Conservation (phyloP, 164 flowering plant genomes). For the Nelumbo lutea region DNA sequence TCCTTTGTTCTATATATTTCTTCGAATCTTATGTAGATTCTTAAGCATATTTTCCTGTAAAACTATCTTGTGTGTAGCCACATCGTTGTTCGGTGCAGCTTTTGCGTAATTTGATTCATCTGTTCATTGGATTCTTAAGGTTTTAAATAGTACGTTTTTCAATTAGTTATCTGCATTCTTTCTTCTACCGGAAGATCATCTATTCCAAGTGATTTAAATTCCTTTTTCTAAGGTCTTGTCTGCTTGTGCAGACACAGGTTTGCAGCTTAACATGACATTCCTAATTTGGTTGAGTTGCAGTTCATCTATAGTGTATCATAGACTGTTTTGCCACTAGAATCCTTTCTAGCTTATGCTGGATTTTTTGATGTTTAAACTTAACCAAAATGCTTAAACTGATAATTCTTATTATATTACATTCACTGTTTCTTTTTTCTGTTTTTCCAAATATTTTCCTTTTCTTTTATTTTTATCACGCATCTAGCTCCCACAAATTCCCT, state of each 20-base stretch:
- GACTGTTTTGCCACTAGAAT: neutral
- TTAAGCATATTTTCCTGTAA: neutral
- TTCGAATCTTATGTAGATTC: neutral
- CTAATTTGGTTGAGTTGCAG: neutral
- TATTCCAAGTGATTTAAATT: neutral
- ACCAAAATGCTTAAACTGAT: neutral
- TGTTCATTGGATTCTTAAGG: neutral
- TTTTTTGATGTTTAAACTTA: neutral
- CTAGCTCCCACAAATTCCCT: neutral
- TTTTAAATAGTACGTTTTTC: neutral
- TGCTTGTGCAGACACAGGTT: neutral
- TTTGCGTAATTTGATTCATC: neutral
- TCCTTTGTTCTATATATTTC: neutral
- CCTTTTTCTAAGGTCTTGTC: neutral
- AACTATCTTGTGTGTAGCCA: neutral
- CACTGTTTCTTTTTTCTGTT: neutral
- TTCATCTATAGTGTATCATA: neutral
- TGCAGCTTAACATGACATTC: neutral
- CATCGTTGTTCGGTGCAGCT: neutral
- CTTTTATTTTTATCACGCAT: neutral
- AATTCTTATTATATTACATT: neutral
- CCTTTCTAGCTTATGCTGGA: neutral
- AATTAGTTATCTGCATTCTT: neutral
- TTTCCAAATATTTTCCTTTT: neutral
- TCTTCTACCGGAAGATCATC: neutral